phyloP scores from a whole-genome alignment of 805 yeast species.

The Debaryomyces castellii region DNA sequence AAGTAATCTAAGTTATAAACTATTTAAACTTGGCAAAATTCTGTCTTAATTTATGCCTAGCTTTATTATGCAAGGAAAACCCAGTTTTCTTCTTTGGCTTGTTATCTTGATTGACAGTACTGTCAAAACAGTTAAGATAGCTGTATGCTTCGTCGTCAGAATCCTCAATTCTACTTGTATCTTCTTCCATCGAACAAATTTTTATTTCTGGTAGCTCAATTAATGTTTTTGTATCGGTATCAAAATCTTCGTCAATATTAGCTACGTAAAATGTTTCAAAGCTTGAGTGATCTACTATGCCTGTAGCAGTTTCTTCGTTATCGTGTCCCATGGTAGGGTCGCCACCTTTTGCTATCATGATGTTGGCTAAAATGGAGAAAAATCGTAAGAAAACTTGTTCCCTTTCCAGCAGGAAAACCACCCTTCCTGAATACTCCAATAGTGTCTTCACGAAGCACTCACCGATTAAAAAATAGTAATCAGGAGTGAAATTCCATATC shows the following conservation, averaged over 20 bases:
- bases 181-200: not conserved
- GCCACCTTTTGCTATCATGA: slow-evolving; percentile 1
- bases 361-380: slow-evolving; percentile 4
- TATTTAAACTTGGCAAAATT: not conserved
- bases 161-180: not conserved
- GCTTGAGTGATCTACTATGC: not conserved
- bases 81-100: not conserved
- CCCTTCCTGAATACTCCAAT: slow-evolving; percentile 7
- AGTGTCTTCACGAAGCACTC: slow-evolving; percentile 14
- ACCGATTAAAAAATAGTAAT: slow-evolving; percentile 16
- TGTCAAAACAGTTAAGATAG: not conserved
- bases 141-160: not conserved
- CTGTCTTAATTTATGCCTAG: not conserved
- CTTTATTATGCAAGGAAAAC: not conserved
- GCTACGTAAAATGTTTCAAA: not conserved
- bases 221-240: not conserved
- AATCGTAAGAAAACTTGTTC: slow-evolving; percentile 11
- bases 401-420: slow-evolving; percentile 6
- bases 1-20: not conserved
- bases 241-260: not conserved
- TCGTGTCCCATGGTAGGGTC: slow-evolving; percentile 8
- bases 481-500: slow-evolving; percentile 13
- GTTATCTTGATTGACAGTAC: not conserved
- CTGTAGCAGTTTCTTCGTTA: not conserved
- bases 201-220: not conserved